A percentile compares a stretch with the other conserved stretches of the same genome.
phyloP scores from a whole-genome alignment of 164 flowering plant species.

The Hamamelis virginiana region DNA sequence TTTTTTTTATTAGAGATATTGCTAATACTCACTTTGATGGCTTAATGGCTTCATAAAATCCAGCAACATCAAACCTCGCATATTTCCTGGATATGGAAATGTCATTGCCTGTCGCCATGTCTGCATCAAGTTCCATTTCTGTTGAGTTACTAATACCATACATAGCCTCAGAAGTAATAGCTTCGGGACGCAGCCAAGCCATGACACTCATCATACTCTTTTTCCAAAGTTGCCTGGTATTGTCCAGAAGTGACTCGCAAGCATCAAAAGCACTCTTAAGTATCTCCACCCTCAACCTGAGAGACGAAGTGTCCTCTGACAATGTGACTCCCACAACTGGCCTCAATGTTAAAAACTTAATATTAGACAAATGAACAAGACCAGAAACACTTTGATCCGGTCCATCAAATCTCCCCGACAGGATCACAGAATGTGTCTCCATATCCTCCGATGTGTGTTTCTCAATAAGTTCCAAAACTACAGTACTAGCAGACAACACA shows the following conservation, averaged over 20 bases:
- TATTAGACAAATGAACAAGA: constrained; percentile 70
- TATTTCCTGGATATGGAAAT: constrained; percentile 17
- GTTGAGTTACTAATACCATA: constrained; percentile 45
- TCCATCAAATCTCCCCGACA: constrained; percentile 77
- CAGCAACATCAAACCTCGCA: constrained; percentile 56
- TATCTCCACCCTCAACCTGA: constrained; percentile 71
- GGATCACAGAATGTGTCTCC: constrained; percentile 31
- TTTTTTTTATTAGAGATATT: background rate
- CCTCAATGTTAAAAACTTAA: constrained; percentile 61
- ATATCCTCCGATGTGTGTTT: constrained; percentile 20
- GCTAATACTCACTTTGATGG: constrained; percentile 79
- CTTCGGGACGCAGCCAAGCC: constrained; percentile 92
- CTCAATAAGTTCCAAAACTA: constrained; percentile 51
- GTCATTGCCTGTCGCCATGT: constrained; percentile 17
- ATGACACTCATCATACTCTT: constrained; percentile 87
- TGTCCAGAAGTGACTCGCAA: constrained; percentile 65
- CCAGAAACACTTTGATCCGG: constrained; percentile 76
- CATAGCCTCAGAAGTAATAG: constrained; percentile 56
- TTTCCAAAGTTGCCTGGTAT: constrained; percentile 64
- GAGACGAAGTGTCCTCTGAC: constrained; percentile 29
- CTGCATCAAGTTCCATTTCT: constrained; percentile 24
- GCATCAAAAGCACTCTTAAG: constrained; percentile 63
- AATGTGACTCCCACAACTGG: constrained; percentile 38
- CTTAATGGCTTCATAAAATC: constrained; percentile 86
- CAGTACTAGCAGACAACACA: constrained; percentile 38